Conservation (phyloP, 352 stramenopile genomes). For the Aphanomyces stellatus region DNA sequence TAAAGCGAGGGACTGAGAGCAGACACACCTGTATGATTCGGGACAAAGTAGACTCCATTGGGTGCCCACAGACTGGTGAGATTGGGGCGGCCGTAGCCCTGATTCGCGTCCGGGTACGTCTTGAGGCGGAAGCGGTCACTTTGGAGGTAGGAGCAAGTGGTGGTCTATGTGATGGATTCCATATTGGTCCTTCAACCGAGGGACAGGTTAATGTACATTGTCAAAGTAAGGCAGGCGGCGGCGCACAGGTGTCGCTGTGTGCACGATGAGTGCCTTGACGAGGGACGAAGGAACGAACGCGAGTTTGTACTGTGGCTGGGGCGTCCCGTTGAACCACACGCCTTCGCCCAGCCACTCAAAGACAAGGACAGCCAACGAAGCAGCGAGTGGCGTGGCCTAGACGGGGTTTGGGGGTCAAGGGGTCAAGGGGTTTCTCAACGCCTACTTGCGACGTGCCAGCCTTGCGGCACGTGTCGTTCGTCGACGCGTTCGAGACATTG, state of each 20-base stretch:
- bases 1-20: too few species aligned
- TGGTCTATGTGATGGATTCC: too few species aligned
- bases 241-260: conserved; percentile 58
- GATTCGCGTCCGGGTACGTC: conserved; percentile 52
- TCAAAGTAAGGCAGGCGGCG: conserved; percentile 27
- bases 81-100: conserved; percentile 69
- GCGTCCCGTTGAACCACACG: conserved; percentile 59
- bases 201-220: not conserved
- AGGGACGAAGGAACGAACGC: conserved; percentile 50
- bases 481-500: conserved; percentile 33
- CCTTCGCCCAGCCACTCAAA: conserved; percentile 84
- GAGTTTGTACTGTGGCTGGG: conserved; percentile 46
- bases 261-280: conserved; percentile 78
- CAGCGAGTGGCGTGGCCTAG: conserved; percentile 64
- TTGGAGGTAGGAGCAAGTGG: conserved; percentile 46
- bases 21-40: conserved; percentile 26
- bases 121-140: conserved; percentile 25
- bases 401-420: too few species aligned
- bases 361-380: conserved; percentile 69
- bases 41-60: conserved; percentile 26
- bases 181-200: too few species aligned
- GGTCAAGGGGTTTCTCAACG: too few species aligned
- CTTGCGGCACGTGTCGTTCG: conserved; percentile 33
- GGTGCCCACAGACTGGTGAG: conserved; percentile 44
- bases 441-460: conserved; percentile 49